These are phyloP conservation scores for Apiospora aurea DNA, from an alignment of 2,329 filamentous ascomycete species.

Conservation along the genomic window DNA sequence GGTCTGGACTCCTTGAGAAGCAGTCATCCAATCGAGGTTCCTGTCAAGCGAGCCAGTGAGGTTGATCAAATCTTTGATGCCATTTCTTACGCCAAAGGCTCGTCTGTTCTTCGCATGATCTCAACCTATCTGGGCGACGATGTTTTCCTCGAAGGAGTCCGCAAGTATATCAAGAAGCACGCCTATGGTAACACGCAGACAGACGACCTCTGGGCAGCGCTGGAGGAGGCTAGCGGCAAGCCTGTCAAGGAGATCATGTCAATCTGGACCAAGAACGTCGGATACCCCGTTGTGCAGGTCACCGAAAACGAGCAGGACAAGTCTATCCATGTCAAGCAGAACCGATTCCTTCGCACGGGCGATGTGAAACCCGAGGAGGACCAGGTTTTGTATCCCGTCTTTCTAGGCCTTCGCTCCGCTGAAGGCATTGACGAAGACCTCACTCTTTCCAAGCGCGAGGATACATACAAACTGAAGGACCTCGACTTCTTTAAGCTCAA, in stretches of 20 bases:
- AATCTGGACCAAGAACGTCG: conserved; percentile 96
- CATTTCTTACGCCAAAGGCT: conserved; percentile 97
- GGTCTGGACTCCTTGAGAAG: conserved; percentile 89
- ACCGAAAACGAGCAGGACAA: conserved; percentile 75
- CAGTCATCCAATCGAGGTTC: conserved; percentile 96
- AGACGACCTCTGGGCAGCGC: conserved; percentile 86
- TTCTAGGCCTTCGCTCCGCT: conserved; percentile 84
- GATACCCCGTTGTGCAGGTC: conserved; percentile 89
- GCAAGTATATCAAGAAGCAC: conserved; percentile 92
- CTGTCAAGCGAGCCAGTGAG: conserved; percentile 92
- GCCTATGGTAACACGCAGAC: conserved; percentile 96
- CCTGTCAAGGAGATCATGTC: conserved; percentile 90
- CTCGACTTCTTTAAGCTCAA: conserved; percentile 96
- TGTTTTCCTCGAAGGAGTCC: conserved; percentile 88
- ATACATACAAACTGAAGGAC: conserved; percentile 77
- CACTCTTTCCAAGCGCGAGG: conserved; percentile 75
- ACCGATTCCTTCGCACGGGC: conserved; percentile 90
- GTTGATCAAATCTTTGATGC: conserved; percentile 99
- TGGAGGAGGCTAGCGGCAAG: conserved; percentile 89
- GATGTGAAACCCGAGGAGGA: conserved; percentile 96
- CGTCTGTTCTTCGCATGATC: conserved; percentile 95
- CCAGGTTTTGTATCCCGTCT: conserved; percentile 84
- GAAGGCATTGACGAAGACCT: conserved; percentile 81
- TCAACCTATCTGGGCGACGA: conserved; percentile 95
- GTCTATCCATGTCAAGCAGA: conserved; percentile 88